Base-by-base conservation (phyloP, 768 basidiomycete species). In the Mycena metata region DNA sequence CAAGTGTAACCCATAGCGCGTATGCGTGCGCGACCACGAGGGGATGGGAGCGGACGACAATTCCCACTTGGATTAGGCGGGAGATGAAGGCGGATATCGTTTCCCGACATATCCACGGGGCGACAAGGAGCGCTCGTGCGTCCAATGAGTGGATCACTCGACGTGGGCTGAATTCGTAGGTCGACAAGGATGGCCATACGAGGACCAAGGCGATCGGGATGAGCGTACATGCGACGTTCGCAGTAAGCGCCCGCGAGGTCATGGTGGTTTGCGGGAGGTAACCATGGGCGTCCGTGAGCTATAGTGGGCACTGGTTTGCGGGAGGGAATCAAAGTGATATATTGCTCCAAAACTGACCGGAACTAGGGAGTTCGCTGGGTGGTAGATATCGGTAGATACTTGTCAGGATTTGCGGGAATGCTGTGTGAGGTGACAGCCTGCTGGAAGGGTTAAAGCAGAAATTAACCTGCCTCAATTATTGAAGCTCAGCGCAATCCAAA, bases 131-230 rank as follows among this genome's bases (percentile, higher is more conserved):
- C 12, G 79, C 73, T 12, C 76, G 54, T 0, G 80, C 64, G 63
- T 83, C 75, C 41, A 72, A 74, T 10, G 79, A 75, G 61, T 80
- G 75, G 57, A 83, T 75, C 23, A 83, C 50, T 73, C 81, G 82
- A 19, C 78, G 82, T 13, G 83, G 82, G 2, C 78, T 76, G 59
- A 83, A 83, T 50, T 66, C 50, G 58, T 60, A 52, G n/a, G 50
- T 43, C 6, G 65, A 54, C 35, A 54, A 42, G 16, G 66, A 60
- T 8, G 66, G 66, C 41, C 58, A 66, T 24, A 54, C 30, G 30
- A 66, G 57, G 16, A 60, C 43, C 43, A 67, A 41, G 17, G 45
- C 51, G 23, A 56, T 0, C 11, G 66, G 51, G n/a, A 67, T 5
- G 17, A 60, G 17, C 3, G 46, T 60, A 43, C 51, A 45, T 8